Evolutionary conservation across 192 early-diverging fungal species (phyloP).

Genomic region (Chytriomyces sp.): DNA sequence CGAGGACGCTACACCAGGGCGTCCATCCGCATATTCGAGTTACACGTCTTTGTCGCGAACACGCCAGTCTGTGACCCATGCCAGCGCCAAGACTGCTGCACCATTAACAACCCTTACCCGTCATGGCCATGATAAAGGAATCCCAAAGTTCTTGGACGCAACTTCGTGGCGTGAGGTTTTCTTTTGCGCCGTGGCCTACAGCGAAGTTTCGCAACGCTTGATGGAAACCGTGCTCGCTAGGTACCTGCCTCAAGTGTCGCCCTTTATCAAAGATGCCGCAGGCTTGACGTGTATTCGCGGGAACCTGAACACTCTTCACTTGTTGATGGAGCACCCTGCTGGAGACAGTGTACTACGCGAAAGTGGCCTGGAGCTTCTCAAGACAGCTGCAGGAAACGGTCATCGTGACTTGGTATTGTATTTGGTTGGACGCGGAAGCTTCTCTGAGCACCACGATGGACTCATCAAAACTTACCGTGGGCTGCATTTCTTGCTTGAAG

Average conservation of each 20-base stretch:
- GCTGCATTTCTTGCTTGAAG: constrained; percentile 12
- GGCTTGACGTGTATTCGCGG: neutral
- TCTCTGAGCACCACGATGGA: constrained; percentile 12
- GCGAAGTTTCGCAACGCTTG: neutral
- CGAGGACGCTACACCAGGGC: neutral
- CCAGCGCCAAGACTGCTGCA: neutral
- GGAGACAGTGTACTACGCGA: neutral
- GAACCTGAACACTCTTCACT: neutral
- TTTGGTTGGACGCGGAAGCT: constrained; percentile 14
- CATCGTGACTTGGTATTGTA: constrained; percentile 20
- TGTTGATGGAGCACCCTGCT: neutral
- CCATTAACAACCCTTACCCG: neutral
- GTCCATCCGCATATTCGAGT: no score
- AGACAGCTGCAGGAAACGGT: constrained; percentile 7
- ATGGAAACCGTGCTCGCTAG: neutral
- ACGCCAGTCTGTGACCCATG: neutral
- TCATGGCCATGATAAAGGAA: neutral
- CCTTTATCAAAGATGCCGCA: neutral
- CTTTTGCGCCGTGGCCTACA: neutral
- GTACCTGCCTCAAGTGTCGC: neutral
- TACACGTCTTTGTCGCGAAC: no score
- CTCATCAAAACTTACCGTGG: constrained; percentile 16
- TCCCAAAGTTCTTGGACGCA: neutral
- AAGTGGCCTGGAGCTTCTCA: constrained; percentile 3
- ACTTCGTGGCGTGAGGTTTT: neutral